phyloP scores from a whole-genome alignment of 202 grass and related monocot genomes.

The Sporobolus alterniflorus region DNA sequence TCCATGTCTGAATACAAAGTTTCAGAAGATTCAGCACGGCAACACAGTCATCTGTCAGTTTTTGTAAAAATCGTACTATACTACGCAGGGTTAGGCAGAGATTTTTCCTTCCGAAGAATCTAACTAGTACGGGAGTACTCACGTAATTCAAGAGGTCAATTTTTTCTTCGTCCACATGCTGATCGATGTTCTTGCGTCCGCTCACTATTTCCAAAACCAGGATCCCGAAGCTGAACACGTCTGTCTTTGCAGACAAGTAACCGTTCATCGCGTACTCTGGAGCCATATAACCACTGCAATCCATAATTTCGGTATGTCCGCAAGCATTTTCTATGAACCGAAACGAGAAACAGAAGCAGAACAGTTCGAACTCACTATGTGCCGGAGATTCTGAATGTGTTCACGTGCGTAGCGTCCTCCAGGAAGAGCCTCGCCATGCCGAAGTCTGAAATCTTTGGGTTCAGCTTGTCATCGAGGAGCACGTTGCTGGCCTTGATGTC shows the following conservation, averaged over 20 bases:
- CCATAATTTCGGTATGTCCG: background rate
- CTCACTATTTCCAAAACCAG: constrained; percentile 87
- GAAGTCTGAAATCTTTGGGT: constrained; percentile 98
- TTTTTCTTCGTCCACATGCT: constrained; percentile 48
- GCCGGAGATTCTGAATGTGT: constrained; percentile 88
- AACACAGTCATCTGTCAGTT: background rate
- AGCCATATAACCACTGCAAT: constrained; percentile 96
- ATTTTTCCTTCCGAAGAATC: background rate
- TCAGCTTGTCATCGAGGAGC: constrained; percentile 91
- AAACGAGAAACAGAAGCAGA: background rate
- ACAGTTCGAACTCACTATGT: constrained; percentile 71
- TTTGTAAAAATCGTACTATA: no score
- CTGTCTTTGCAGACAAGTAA: constrained; percentile 82
- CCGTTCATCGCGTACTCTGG: constrained; percentile 94
- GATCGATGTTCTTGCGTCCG: constrained; percentile 89
- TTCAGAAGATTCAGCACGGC: constrained; percentile 15
- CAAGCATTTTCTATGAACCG: background rate
- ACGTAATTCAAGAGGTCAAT: constrained; percentile 80
- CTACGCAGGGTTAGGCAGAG: background rate
- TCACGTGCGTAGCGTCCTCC: constrained; percentile 80
- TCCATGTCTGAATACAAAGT: constrained; percentile 66
- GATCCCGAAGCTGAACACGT: constrained; percentile 97
- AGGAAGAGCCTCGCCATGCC: constrained; percentile 97
- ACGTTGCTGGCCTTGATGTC: constrained; percentile 97
- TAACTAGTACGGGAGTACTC: no score